phyloP scores from a whole-genome alignment of 1,284 basidiomycete species.

The Trichosporon sp. region DNA sequence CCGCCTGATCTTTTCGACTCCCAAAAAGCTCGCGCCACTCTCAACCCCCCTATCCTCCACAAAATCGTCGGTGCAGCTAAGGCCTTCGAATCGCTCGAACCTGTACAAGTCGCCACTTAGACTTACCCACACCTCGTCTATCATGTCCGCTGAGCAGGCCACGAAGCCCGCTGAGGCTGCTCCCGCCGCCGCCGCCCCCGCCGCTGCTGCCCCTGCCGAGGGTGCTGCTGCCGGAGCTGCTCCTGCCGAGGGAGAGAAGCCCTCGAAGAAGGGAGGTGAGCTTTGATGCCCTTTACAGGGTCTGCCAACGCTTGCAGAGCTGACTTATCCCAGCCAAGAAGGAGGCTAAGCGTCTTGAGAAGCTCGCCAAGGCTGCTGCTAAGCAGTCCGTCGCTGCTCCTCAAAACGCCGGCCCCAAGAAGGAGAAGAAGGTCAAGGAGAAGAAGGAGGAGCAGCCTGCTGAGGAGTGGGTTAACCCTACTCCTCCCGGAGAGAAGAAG shows the following conservation, averaged over 20 bases:
- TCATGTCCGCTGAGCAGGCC: conserved; percentile 33
- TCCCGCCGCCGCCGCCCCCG: conserved; percentile 18
- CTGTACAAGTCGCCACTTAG: not conserved
- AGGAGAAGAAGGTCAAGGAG: conserved; percentile 63
- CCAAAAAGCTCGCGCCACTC: conserved; percentile 16
- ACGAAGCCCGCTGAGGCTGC: conserved; percentile 31
- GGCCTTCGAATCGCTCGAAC: not conserved
- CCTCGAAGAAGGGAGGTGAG: conserved; percentile 42
- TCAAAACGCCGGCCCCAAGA: conserved; percentile 58
- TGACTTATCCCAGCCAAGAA: conserved; percentile 54
- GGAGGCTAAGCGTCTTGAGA: conserved; percentile 61
- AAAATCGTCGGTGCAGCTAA: conserved; percentile 3
- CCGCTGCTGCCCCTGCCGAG: conserved; percentile 11
- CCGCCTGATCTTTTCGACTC: conserved; percentile 10
- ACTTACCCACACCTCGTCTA: conserved; percentile 8
- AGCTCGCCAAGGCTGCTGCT: conserved; percentile 63
- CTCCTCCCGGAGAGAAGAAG: conserved; percentile 85
- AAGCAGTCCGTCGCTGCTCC: conserved; percentile 49
- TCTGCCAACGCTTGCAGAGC: not conserved
- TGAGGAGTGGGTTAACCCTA: conserved; percentile 73
- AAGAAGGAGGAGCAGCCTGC: conserved; percentile 62
- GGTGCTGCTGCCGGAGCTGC: conserved; percentile 14
- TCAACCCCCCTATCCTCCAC: not conserved
- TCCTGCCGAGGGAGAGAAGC: conserved; percentile 21
- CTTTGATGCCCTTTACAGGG: not conserved